Base-by-base conservation (phyloP, 805 yeast genomes). In the Sugiyamaella americana region DNA sequence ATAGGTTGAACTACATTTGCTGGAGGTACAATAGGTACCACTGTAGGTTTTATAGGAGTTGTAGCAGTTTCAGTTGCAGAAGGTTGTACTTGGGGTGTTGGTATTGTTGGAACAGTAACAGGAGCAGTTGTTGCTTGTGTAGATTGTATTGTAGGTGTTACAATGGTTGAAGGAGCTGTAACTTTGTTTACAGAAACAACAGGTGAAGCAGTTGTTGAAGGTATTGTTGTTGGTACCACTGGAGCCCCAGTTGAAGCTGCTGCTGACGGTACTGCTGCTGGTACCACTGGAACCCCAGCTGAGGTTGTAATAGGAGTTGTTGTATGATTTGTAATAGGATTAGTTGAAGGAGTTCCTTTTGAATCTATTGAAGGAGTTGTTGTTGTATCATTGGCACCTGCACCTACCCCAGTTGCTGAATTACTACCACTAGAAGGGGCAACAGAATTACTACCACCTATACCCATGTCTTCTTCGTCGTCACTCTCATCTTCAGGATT, bases 401-500 rank as follows among this genome's bases (percentile, higher is more conserved):
- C 34, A 13, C 10, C 13, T 19, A 18, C 13, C 13, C 8, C 18
- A 35, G 11, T 18, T 24, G 32, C 32, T 35, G 16, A 13, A 23
- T 13, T n/a, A 18, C 21, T 10, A 6, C 5, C 30, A 8, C 29
- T 43, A 20, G 21, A 17, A 40, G 29, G 35, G n/a, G 8, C 13
- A 40, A 37, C 17, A 37, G 35, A 13, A 30, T 16, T 10, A 17
- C 8, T 38, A 10, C 19, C 41, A 26, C 11, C 11, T 26, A 26
- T 26, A 18, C 13, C 16, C 46, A 16, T 29, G 18, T 42, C 45
- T 8, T 44, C 37, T 16, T 18, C 36, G 13, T 37, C 37, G 5
- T 35, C 37, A 17, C 20, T 17, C n/a, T 35, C 37, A 11, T 35
- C 37, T 35, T 35, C 37, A 50, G 52, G 39, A 20, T 30, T 38